Conservation (phyloP, 2,329 filamentous ascomycete species). For the Trichoderma sp. region DNA sequence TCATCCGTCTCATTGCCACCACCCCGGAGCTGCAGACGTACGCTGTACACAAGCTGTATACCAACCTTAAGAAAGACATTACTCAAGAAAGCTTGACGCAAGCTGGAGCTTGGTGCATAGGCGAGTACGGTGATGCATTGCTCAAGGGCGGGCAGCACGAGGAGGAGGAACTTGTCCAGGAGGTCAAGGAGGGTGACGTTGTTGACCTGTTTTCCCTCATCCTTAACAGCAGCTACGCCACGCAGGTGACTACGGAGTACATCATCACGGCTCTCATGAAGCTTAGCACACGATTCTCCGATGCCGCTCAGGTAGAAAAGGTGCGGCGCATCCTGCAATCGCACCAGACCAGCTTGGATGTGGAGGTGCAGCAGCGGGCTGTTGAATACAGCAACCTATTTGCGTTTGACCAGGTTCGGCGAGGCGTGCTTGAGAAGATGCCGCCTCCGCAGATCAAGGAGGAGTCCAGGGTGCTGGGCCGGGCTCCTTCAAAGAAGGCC, state of each 20-base stretch:
- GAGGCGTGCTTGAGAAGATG: slow-evolving; percentile 95
- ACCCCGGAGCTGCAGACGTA: slow-evolving; percentile 95
- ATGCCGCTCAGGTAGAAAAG: slow-evolving; percentile 81
- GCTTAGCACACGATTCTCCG: slow-evolving; percentile 80
- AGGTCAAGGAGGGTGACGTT: slow-evolving; percentile 82
- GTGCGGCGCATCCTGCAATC: slow-evolving; percentile 73
- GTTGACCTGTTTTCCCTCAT: slow-evolving; percentile 91
- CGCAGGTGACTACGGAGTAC: slow-evolving; percentile 88
- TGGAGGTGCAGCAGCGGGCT: slow-evolving; percentile 93
- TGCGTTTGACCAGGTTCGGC: slow-evolving; percentile 78
- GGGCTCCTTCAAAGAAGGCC: slow-evolving; percentile 63
- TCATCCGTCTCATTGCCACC: slow-evolving; percentile 91
- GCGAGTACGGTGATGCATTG: slow-evolving; percentile 92
- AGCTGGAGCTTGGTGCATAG: slow-evolving; percentile 94
- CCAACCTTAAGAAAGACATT: slow-evolving; percentile 89
- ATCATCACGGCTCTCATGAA: slow-evolving; percentile 95
- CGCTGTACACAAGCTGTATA: slow-evolving; percentile 90
- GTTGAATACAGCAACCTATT: slow-evolving; percentile 98
- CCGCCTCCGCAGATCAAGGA: slow-evolving; percentile 95
- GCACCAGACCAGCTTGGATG: slow-evolving; percentile 82
- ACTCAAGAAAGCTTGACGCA: slow-evolving; percentile 94
- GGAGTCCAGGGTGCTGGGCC: slow-evolving; percentile 84
- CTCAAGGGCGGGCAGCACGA: slow-evolving; percentile 87
- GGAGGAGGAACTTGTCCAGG: slow-evolving; percentile 80
- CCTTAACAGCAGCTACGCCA: slow-evolving; percentile 90